Conservation (phyloP, 139 green algal species). For the Pleodorina starrii region DNA sequence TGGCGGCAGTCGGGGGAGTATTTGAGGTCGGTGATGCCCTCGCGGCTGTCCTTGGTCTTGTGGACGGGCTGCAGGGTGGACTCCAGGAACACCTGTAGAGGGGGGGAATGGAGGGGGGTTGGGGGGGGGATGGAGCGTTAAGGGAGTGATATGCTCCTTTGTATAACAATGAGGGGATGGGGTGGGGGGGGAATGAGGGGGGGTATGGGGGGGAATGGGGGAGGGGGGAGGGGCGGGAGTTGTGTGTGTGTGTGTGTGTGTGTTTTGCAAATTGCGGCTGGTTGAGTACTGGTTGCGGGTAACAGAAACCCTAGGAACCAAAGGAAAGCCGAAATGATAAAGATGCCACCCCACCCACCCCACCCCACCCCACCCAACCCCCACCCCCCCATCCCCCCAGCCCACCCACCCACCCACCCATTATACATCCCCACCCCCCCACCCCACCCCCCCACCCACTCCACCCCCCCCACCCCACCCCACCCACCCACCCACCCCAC, state of each 20-base stretch:
- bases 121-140: neutral
- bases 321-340: too few relatives aligned
- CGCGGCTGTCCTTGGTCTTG: constrained; percentile 58
- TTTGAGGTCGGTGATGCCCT: constrained; percentile 76
- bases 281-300: too few relatives aligned
- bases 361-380: too few relatives aligned
- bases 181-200: neutral
- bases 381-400: too few relatives aligned
- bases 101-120: neutral
- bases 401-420: too few relatives aligned
- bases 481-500: neutral
- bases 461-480: neutral
- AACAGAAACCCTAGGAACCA: too few relatives aligned
- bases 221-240: too few relatives aligned
- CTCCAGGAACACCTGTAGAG: constrained; percentile 60
- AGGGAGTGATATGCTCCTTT: too few relatives aligned
- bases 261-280: too few relatives aligned
- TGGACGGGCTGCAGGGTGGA: constrained; percentile 64
- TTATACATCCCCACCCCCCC: neutral
- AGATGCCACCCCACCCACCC: too few relatives aligned
- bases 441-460: neutral
- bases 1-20: constrained; percentile 73
- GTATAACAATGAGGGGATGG: too few relatives aligned
- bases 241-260: too few relatives aligned
- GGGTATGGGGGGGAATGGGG: neutral